These are phyloP conservation scores for Arabidopsis arenosa DNA, from an alignment of 345 rosid species.

Conservation along the genomic window DNA sequence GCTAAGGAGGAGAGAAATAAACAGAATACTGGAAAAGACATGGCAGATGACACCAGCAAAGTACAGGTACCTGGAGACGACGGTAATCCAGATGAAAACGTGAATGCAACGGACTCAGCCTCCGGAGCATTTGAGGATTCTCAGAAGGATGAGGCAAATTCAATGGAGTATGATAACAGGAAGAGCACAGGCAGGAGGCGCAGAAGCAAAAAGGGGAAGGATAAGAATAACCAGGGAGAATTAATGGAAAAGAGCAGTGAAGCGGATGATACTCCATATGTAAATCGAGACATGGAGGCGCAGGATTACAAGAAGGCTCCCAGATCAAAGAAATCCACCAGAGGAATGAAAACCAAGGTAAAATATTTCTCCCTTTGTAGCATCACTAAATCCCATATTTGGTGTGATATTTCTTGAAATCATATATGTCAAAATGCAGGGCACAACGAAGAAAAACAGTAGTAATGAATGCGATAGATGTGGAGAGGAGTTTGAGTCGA, in stretches of 20 bases:
- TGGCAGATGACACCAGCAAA: slow-evolving; percentile 41
- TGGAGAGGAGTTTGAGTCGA: slow-evolving; percentile 84
- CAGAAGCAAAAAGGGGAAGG: slow-evolving; percentile 43
- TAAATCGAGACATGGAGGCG: slow-evolving; percentile 25
- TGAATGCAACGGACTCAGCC: slow-evolving; percentile 41
- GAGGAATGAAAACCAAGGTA: slow-evolving; percentile 89
- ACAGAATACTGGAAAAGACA: slow-evolving; percentile 46
- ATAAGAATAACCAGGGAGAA: slow-evolving; percentile 32
- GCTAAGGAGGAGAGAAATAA: slow-evolving; percentile 57
- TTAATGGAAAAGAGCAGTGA: slow-evolving; percentile 34
- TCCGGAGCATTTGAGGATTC: slow-evolving; percentile 35
- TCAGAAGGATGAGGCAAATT: slow-evolving; percentile 37
- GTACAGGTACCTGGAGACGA: slow-evolving; percentile 42
- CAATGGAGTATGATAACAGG: slow-evolving; percentile 40
- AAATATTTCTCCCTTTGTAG: slow-evolving; percentile 8
- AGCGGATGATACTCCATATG: slow-evolving; percentile 44
- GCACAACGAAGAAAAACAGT: slow-evolving; percentile 54
- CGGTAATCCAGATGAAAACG: slow-evolving; percentile 37
- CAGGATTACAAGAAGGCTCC: slow-evolving; percentile 54
- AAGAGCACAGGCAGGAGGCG: slow-evolving; percentile 47
- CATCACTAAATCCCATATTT: slow-evolving; percentile 17
- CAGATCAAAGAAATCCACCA: slow-evolving; percentile 65
- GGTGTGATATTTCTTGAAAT: slow-evolving; percentile 11
- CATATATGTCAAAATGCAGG: slow-evolving; percentile 52
- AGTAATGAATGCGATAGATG: slow-evolving; percentile 70